Base-by-base conservation (phyloP, 1,139 yeast genomes). In the Debaryomyces robertsiae region DNA sequence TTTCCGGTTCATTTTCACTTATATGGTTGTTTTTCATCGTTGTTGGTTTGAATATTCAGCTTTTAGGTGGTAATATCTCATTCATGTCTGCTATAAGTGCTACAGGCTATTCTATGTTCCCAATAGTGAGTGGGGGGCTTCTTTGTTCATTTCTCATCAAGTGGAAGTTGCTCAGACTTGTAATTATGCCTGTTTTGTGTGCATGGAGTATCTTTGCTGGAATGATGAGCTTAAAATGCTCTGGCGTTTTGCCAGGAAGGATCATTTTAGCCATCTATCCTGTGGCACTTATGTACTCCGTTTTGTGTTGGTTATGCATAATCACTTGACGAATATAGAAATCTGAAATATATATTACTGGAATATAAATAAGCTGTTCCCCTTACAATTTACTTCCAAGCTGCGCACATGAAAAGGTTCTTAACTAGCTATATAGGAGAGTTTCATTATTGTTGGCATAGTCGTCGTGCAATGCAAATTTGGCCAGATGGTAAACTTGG, bases 1-100 rank as follows among this genome's bases (percentile, higher is more conserved):
- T 82, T 79, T 69, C 76, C 1, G 76, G 75, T 7, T 61, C 75
- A 3, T 72, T 72, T 48, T 53, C 72, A 10, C 67, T 71, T 49
- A 65, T 69, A 35, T 58, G 89, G 90, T 32, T 79, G 67, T 58
- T 88, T 76, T 67, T 73, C 77, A 34, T 70, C 69, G 53, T 77
- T 64, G 46, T 86, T 77, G 77, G 77, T 2, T 57, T 85, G 43
- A 88, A 88, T 60, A 82, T 85, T 49, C 91, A 87, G 58, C 70
- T 88, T 32, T 69, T 88, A 27, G 90, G 91, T 7, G 90, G 91
- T 4, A 73, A 80, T 30, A 79, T 84, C 28, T 68, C 77, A 0
- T 84, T 84, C 52, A 79, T 88, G 69, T 86, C 86, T 41, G 91
- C 95, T 22, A 70, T 88, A 41, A 82, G 90, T 53, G 87, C 91